These are phyloP conservation scores for Chytriomyces sp. DNA, from an alignment of 192 early-diverging fungal genomes.

Conservation along the genomic window DNA sequence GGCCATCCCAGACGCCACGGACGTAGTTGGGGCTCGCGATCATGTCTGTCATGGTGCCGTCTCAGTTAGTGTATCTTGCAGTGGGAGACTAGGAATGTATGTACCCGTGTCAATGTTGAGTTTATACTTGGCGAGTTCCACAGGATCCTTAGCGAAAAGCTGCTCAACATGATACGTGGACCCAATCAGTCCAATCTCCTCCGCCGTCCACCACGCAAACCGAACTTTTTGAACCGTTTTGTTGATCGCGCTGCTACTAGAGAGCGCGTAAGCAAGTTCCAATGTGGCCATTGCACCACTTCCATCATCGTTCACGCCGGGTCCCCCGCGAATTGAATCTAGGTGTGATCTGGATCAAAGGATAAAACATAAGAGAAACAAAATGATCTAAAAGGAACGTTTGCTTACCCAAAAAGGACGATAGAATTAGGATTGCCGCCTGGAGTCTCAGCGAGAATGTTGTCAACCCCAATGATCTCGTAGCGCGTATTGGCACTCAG, in stretches of 20 bases:
- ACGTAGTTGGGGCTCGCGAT: constrained; percentile 51
- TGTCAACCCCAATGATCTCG: constrained; percentile 2
- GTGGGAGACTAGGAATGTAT: not conserved
- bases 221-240: constrained; percentile 36
- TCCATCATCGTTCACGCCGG: constrained; percentile 56
- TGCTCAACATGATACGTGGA: constrained; percentile 43
- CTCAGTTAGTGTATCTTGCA: no score
- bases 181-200: constrained; percentile 43
- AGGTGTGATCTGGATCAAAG: constrained; percentile 35
- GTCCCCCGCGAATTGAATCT: constrained; percentile 45
- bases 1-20: constrained; percentile 42
- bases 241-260: not conserved
- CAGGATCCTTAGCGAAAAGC: constrained; percentile 28
- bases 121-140: not conserved
- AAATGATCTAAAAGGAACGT: not conserved
- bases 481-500: not conserved
- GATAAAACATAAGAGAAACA: not conserved
- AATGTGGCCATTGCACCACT: constrained; percentile 45
- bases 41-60: constrained; percentile 50
- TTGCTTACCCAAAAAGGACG: constrained; percentile 3
- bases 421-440: constrained; percentile 24
- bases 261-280: constrained; percentile 34
- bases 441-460: constrained; percentile 36
- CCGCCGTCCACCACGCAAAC: constrained; percentile 45
- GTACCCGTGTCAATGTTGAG: not conserved